Evolutionary conservation across 2,329 filamentous ascomycete genomes (phyloP).

Genomic region (Macrophomina tecta): DNA sequence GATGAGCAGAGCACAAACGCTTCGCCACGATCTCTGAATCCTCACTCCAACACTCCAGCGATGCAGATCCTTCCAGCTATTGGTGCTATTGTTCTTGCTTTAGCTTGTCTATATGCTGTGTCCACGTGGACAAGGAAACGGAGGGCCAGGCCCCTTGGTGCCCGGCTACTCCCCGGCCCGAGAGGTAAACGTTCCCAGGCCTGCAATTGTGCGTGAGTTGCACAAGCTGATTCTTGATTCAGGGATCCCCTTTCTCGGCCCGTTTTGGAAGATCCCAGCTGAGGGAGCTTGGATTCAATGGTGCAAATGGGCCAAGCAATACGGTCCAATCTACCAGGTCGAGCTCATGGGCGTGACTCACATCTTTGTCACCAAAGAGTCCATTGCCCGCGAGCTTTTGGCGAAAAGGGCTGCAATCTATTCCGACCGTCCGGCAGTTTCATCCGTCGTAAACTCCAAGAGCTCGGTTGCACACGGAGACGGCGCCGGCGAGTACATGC

Average conservation of each 20-base stretch:
- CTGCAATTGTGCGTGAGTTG: no score
- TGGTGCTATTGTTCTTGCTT: no score
- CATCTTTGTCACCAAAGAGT: constrained; percentile 22
- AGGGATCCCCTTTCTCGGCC: constrained; percentile 20
- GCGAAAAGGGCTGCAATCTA: constrained; percentile 4
- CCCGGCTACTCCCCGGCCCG: neutral
- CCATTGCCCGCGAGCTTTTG: constrained; percentile 25
- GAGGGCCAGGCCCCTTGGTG: no score
- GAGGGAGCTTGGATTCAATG: constrained; percentile 14
- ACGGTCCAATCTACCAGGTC: constrained; percentile 19
- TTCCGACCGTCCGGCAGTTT: constrained; percentile 17
- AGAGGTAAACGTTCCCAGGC: neutral
- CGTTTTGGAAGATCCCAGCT: constrained; percentile 26
- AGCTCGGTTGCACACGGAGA: constrained; percentile 15
- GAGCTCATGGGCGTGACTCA: constrained; percentile 24
- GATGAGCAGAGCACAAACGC: no score
- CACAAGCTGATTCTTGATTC: no score
- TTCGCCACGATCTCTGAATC: no score
- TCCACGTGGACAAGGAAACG: no score
- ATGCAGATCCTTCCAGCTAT: no score
- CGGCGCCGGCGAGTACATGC: constrained; percentile 19
- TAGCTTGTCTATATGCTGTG: no score
- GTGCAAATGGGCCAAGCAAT: constrained; percentile 19
- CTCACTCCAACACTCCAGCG: no score
- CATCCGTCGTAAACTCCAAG: no score